A percentile compares a stretch with the other conserved stretches of the same genome.
These are phyloP conservation scores for Venturia oleaginea DNA, from an alignment of 2,329 filamentous ascomycete species.

Conservation along the genomic window DNA sequence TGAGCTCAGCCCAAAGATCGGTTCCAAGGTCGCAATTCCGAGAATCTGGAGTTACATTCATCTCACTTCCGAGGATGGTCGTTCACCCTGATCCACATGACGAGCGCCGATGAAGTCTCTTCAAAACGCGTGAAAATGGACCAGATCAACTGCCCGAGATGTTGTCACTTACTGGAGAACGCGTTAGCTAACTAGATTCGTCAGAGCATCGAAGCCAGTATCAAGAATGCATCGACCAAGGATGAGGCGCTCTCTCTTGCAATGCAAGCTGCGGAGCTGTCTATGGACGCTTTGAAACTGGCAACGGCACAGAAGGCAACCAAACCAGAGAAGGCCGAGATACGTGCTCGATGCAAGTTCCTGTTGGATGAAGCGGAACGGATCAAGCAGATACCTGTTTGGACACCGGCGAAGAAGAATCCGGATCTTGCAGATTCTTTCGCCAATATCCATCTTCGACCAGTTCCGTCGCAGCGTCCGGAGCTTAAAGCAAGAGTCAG, in stretches of 20 bases:
- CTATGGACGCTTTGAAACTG: constrained; percentile 61
- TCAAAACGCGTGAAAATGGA: background rate
- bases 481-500: background rate
- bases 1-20: background rate
- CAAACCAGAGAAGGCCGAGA: constrained; percentile 55
- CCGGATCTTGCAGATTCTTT: background rate
- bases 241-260: constrained; percentile 63
- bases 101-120: background rate
- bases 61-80: background rate
- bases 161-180: background rate
- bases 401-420: background rate
- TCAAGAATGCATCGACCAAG: constrained; percentile 30
- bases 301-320: constrained; percentile 36
- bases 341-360: constrained; percentile 60
- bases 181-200: background rate
- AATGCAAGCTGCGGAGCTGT: constrained; percentile 68
- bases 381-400: constrained; percentile 47
- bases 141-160: background rate
- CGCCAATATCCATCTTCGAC: background rate
- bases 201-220: constrained; percentile 9
- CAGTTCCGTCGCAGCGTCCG: background rate
- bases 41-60: background rate
- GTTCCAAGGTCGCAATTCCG: background rate
- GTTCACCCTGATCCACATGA: background rate
- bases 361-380: constrained; percentile 64